These are phyloP conservation scores for Syncephalis plumigaleata DNA, from an alignment of 371 early-diverging fungal species.

Conservation along the genomic window DNA sequence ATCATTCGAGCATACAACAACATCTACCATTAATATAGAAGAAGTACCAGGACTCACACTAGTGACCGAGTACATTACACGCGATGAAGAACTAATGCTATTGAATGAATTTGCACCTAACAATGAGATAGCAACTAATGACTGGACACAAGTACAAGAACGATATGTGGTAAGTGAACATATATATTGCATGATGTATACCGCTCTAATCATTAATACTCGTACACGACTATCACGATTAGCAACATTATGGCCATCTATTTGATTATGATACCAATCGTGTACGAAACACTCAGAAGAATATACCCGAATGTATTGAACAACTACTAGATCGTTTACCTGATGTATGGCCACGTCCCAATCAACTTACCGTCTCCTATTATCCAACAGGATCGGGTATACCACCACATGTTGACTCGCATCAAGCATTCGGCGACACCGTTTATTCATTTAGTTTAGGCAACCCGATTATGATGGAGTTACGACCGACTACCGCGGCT, in stretches of 20 bases:
- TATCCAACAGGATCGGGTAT: slow-evolving; percentile 11
- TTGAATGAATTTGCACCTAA: too few species aligned
- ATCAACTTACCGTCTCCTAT: slow-evolving; percentile 8
- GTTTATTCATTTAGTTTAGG: slow-evolving; percentile 6
- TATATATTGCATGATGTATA: too few species aligned
- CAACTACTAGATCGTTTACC: slow-evolving; percentile 1
- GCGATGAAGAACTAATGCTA: too few species aligned
- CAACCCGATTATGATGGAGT: slow-evolving; percentile 8
- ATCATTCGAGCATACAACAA: too few species aligned
- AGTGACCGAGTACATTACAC: too few species aligned
- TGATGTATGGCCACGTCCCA: not conserved
- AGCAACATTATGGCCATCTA: slow-evolving; percentile 9
- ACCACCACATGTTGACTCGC: slow-evolving; percentile 10
- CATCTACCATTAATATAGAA: too few species aligned
- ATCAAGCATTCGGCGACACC: slow-evolving; percentile 6
- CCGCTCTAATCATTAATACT: too few species aligned
- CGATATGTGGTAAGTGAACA: too few species aligned
- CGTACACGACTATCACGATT: not conserved
- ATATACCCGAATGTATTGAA: slow-evolving; percentile 4
- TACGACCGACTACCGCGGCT: not conserved
- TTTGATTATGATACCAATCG: slow-evolving; percentile 7
- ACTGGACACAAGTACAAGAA: too few species aligned
- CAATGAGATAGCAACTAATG: too few species aligned
- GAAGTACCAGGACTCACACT: too few species aligned
- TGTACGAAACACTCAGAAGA: not conserved